These are phyloP conservation scores for Leptographium lundbergii DNA, from an alignment of 2,329 filamentous ascomycete genomes.

Conservation along the genomic window DNA sequence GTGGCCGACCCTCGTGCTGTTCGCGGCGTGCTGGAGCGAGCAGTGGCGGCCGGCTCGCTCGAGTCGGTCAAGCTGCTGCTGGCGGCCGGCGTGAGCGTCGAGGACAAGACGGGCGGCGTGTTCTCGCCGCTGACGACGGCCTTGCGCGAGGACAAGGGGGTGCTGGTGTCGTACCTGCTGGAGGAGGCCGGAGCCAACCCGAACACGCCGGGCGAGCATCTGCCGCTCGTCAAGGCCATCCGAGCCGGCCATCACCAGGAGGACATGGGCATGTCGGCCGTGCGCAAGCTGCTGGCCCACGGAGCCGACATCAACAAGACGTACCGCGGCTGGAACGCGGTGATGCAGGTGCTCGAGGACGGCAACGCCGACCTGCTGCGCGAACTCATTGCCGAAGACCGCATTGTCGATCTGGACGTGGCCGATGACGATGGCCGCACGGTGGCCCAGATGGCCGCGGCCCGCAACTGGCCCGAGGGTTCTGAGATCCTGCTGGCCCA, in stretches of 20 bases:
- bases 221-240: constrained; percentile 58
- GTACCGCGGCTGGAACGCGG: constrained; percentile 53
- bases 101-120: constrained; percentile 61
- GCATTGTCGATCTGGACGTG: constrained; percentile 14
- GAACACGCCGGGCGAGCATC: constrained; percentile 47
- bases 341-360: constrained; percentile 54
- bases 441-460: constrained; percentile 44
- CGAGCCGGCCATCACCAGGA: constrained; percentile 43
- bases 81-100: constrained; percentile 50
- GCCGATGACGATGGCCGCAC: constrained; percentile 16
- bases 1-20: constrained; percentile 39
- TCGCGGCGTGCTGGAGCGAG: constrained; percentile 17
- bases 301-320: constrained; percentile 57
- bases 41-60: constrained; percentile 43
- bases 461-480: constrained; percentile 46
- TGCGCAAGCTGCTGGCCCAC: constrained; percentile 35
- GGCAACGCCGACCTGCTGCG: constrained; percentile 42
- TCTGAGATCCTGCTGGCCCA: constrained; percentile 27
- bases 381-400: constrained; percentile 28
- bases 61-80: constrained; percentile 55
- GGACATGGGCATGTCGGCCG: constrained; percentile 46
- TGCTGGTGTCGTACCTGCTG: constrained; percentile 37
- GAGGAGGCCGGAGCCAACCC: constrained; percentile 14
- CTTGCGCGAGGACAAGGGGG: constrained; percentile 28
- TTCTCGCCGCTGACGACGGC: constrained; percentile 35